Evolutionary conservation across 2,329 filamentous ascomycete species (phyloP).

Genomic region (Calonectria pteridis): DNA sequence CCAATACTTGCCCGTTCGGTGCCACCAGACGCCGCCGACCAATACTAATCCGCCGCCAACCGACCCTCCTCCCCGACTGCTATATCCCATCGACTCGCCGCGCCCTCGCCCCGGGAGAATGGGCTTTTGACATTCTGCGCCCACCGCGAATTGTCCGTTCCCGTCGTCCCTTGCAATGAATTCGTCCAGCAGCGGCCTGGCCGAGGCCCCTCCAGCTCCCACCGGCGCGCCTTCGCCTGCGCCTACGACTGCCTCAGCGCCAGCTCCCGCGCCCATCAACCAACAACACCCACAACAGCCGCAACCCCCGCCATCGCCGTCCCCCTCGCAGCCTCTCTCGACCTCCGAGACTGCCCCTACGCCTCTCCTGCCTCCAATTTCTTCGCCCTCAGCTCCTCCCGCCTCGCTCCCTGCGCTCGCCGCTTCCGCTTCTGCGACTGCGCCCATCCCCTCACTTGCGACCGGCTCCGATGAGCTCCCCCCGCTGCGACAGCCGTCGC

Average conservation of each 20-base stretch:
- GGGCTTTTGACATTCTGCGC: conserved; percentile 39
- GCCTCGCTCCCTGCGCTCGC: conserved; percentile 43
- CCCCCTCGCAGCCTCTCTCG: conserved; percentile 43
- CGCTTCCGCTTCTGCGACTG: conserved; percentile 35
- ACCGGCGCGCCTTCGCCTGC: conserved; percentile 38
- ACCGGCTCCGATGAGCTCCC: conserved; percentile 45
- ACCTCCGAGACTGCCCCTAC: conserved; percentile 42
- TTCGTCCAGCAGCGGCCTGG: conserved; percentile 52
- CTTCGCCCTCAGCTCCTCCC: conserved; percentile 43
- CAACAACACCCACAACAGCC: conserved; percentile 40
- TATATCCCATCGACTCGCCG: conserved; percentile 17
- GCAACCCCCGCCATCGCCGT: conserved; percentile 42
- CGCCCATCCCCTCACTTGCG: conserved; percentile 34
- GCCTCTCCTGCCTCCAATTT: conserved; percentile 42
- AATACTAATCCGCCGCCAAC: conserved; percentile 24
- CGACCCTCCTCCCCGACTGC: conserved; percentile 21
- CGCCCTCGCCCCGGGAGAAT: conserved; percentile 38
- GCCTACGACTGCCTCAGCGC: conserved; percentile 29
- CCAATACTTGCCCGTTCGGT: background rate
- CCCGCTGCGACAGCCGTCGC: conserved; percentile 44
- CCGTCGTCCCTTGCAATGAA: conserved; percentile 50
- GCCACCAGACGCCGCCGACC: conserved; percentile 1
- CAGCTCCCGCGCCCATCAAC: conserved; percentile 34
- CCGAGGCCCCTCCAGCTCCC: conserved; percentile 44
- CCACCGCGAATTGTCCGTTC: conserved; percentile 23